These are phyloP conservation scores for Podochytrium sp. DNA, from an alignment of 192 early-diverging fungal species.

Conservation along the genomic window DNA sequence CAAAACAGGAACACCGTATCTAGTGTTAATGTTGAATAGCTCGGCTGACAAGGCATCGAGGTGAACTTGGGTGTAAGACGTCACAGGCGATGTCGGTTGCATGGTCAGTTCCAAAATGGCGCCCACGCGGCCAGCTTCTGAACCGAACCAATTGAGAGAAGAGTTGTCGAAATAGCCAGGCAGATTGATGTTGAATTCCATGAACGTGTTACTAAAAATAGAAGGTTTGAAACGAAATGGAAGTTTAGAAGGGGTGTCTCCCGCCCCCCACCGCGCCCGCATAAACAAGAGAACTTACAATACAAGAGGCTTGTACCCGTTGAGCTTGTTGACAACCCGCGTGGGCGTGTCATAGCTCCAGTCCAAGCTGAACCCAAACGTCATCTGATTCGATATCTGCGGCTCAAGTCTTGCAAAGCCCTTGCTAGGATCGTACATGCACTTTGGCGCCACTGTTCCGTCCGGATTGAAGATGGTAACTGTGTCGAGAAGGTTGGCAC, in stretches of 20 bases:
- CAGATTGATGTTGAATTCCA: constrained; percentile 27
- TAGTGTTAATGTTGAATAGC: constrained; percentile 29
- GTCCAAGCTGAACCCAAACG: constrained; percentile 38
- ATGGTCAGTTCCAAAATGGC: constrained; percentile 45
- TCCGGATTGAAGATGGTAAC: neutral
- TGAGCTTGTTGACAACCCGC: constrained; percentile 14
- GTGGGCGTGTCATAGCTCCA: constrained; percentile 33
- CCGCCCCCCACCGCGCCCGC: neutral
- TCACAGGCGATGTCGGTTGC: constrained; percentile 1
- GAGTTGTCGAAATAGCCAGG: constrained; percentile 1
- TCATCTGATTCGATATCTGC: neutral
- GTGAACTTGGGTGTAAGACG: constrained; percentile 16
- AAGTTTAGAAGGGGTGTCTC: neutral
- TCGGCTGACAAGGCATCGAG: constrained; percentile 29
- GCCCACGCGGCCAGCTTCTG: constrained; percentile 27
- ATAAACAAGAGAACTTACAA: constrained; percentile 23
- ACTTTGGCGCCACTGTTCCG: constrained; percentile 5
- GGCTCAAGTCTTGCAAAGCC: constrained; percentile 31
- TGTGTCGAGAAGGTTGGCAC: neutral
- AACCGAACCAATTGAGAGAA: constrained; percentile 43
- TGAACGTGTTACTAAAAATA: constrained; percentile 36
- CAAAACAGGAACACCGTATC: constrained; percentile 42
- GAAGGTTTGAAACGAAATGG: neutral
- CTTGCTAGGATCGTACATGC: neutral
- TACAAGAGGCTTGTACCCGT: constrained; percentile 18